Base-by-base conservation (phyloP, 2,329 filamentous ascomycete species). In the Leptographium galeiforme region DNA sequence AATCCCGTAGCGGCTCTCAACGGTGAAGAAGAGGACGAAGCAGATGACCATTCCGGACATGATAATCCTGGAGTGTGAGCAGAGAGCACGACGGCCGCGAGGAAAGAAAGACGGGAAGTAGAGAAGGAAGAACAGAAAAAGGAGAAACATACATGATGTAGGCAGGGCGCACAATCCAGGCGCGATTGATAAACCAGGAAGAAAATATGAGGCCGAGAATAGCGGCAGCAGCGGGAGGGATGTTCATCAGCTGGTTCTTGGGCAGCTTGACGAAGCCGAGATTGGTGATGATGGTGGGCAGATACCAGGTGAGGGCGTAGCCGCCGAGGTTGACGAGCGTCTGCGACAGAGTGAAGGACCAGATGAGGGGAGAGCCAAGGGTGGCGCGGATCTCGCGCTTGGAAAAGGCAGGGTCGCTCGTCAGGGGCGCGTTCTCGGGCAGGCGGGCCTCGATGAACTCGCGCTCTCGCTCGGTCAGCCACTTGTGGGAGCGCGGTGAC, bases 191-290 rank as follows among this genome's bases (percentile, higher is more conserved):
- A 11, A 55, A 36, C 50, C 50, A 52, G 34, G 51, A 34, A 12
- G 44, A 25, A 14, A 48, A 32, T 14, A 52, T 41, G 14, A 25
- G 12, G 36, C 51, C 51, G 18, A 40, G 44, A 25, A 52, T 52
- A 44, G 51, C 44, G 36, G 43, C 36, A 25, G 36, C 43, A 19
- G 43, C 44, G 18, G 44, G 51, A 13, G 43, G 44, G 25, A 53
- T 41, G 51, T 48, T 48, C 11, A 53, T 25, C 16, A 53, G 45
- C 44, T 53, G 45, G 51, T 73, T 74, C 25, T 64, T 61, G 0
- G 70, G 71, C 16, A 73, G 61, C 2, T 61, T 61, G 2, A 66
- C 67, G 53, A 73, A 72, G 6, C 70, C 70, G 0, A 72, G 62
- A 39, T 63, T 65, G 0, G 70, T 71, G 10, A 68, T 68, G 36